phyloP scores from a whole-genome alignment of 2,329 filamentous ascomycete genomes.

The Fusarium floridanum region DNA sequence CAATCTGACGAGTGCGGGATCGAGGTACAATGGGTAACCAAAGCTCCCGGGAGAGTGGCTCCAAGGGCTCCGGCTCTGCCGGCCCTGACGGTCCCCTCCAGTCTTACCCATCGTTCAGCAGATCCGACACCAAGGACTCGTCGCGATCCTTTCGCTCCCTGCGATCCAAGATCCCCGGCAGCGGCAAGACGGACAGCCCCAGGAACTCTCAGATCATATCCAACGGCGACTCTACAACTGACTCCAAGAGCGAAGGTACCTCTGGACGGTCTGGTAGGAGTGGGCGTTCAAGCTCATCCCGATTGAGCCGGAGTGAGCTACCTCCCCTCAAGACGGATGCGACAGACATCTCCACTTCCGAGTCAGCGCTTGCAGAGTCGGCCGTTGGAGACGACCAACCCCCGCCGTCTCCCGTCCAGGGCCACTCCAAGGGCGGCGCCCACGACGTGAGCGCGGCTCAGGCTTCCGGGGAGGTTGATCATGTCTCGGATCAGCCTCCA shows the following conservation, averaged over 20 bases:
- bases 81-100: constrained; percentile 68
- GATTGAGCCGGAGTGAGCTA: constrained; percentile 60
- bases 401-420: constrained; percentile 89
- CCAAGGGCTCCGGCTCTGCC: constrained; percentile 64
- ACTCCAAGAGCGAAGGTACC: constrained; percentile 74
- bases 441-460: constrained; percentile 86
- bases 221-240: constrained; percentile 67
- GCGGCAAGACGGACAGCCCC: constrained; percentile 81
- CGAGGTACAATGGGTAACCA: constrained; percentile 77
- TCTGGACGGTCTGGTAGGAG: constrained; percentile 81
- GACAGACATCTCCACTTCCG: constrained; percentile 55
- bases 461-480: constrained; percentile 89
- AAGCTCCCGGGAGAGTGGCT: constrained; percentile 71
- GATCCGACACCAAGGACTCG: constrained; percentile 93
- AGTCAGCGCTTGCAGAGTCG: constrained; percentile 55
- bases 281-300: constrained; percentile 63
- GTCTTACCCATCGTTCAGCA: constrained; percentile 91
- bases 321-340: constrained; percentile 57
- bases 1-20: constrained; percentile 37
- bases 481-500: constrained; percentile 91
- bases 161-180: constrained; percentile 88
- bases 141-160: constrained; percentile 87
- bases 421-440: constrained; percentile 78
- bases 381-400: constrained; percentile 64
- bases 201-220: constrained; percentile 78